These are phyloP conservation scores for Saccharomycopsis sp. DNA, from an alignment of 805 yeast species.

Conservation along the genomic window DNA sequence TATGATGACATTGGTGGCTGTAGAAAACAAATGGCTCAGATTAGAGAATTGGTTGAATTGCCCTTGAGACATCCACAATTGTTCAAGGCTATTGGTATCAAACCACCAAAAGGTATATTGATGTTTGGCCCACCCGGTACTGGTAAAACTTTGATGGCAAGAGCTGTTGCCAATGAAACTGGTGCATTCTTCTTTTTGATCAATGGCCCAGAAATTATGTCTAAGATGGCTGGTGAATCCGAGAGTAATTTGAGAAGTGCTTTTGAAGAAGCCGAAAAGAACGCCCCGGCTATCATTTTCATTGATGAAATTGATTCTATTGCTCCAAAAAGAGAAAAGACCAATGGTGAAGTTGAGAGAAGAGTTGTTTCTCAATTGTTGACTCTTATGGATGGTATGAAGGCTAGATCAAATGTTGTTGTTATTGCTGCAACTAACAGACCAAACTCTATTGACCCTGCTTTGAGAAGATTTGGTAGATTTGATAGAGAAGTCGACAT, in stretches of 20 bases:
- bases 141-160: constrained; percentile 98
- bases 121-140: constrained; percentile 99
- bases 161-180: constrained; percentile 99
- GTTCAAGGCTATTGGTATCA: constrained; percentile 95
- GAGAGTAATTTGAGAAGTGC: constrained; percentile 96
- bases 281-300: constrained; percentile 94
- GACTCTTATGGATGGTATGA: constrained; percentile 99
- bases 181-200: constrained; percentile 98
- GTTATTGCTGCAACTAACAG: constrained; percentile 95
- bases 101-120: constrained; percentile 96
- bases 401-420: constrained; percentile 96
- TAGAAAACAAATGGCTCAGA: constrained; percentile 99
- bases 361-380: constrained; percentile 97
- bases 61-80: constrained; percentile 98
- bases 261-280: constrained; percentile 98
- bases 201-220: constrained; percentile 99
- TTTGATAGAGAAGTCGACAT: constrained; percentile 86
- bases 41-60: constrained; percentile 95
- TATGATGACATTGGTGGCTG: constrained; percentile 99
- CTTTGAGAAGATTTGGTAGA: constrained; percentile 82
- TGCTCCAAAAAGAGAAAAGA: constrained; percentile 99
- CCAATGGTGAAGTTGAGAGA: constrained; percentile 99
- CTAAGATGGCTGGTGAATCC: constrained; percentile 99
- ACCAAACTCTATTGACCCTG: constrained; percentile 68
- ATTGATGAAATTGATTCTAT: constrained; percentile 98